Conservation (phyloP, 129 eudicot species). For the Erigeron canadensis region DNA sequence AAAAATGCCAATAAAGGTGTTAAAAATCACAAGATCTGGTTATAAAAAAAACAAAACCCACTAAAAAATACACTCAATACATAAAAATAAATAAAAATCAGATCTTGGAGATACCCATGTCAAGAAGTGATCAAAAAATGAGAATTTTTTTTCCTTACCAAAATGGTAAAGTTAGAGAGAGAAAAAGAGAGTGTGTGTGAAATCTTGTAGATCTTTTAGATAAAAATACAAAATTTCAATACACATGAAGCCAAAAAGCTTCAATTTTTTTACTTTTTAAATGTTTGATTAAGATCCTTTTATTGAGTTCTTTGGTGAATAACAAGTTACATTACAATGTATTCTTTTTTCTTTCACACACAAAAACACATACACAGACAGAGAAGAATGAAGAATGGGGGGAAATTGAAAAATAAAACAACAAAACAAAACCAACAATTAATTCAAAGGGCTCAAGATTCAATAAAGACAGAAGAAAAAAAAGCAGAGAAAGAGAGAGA, state of each 20-base stretch:
- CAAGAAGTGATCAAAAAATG: slow-evolving; percentile 24
- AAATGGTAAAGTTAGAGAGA: slow-evolving; percentile 41
- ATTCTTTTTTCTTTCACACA: neutral
- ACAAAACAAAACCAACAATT: slow-evolving; percentile 14
- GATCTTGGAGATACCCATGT: slow-evolving; percentile 37
- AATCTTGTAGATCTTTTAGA: slow-evolving; percentile 28
- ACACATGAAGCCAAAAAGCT: slow-evolving; percentile 42
- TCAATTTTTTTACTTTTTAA: slow-evolving; percentile 27
- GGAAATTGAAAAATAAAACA: slow-evolving; percentile 25
- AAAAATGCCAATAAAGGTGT: slow-evolving; percentile 25
- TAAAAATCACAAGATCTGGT: slow-evolving; percentile 31
- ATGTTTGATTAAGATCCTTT: slow-evolving; percentile 12
- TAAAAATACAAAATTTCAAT: slow-evolving; percentile 17
- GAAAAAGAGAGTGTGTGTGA: slow-evolving; percentile 19
- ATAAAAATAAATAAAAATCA: slow-evolving; percentile 20
- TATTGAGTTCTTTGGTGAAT: slow-evolving; percentile 22
- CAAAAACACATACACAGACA: neutral
- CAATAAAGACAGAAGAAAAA: slow-evolving; percentile 34
- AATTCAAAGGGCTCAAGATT: slow-evolving; percentile 38
- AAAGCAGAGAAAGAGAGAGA: slow-evolving; percentile 18
- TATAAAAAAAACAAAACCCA: slow-evolving; percentile 17
- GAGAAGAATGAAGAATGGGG: slow-evolving; percentile 18
- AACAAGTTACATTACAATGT: slow-evolving; percentile 25
- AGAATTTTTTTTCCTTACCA: slow-evolving; percentile 22
- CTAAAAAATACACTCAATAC: slow-evolving; percentile 14